Evolutionary conservation across 352 stramenopile genomes (phyloP), one percentile per base, ranked within the genome.

Genomic region (Nothophytophthora sp.): DNA sequence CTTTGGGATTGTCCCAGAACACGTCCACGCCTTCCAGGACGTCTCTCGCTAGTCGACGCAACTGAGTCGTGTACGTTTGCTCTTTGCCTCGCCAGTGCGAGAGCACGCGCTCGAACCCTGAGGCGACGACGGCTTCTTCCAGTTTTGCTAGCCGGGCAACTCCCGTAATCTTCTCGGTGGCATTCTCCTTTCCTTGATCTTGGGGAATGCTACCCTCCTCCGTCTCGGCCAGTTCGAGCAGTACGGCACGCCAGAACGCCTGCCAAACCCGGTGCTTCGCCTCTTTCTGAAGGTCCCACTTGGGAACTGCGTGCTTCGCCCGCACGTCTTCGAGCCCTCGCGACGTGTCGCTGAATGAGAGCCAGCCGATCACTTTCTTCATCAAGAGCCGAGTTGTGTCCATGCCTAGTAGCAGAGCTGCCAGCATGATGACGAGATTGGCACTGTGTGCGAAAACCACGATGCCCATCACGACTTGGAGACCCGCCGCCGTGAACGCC

Each of bases 11-110:
- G 18, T 67, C 57, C 61, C 56, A 80, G 49, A 63, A 81, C 30
- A 79, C 69, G 30, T 81, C 73, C 8, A 81, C 34, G 3, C 73
- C 73, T 61, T 83, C 73, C 4, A 83, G 53, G 3, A 61, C 41
- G 5, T 46, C 50, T 5, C 60, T 39, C 6, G 51, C 52, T 4
- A 55, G 63, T 9, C 67, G 38, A 2, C 65, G 65, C 35, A 74
- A 45, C 5, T 55, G 40, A 0, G 57, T 44, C 1, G 65, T 52
- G 34, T 66, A 73, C 0, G 25, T 37, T 12, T 70, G 25, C 7
- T 60, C 23, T 25, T 76, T 52, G 16, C 58, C 65, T 12, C 63
- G 40, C 65, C 65, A 81, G 22, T 81, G 73, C 0, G 43, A 56
- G 15, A 56, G 59, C n/a, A 77, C 64, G 5, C 66, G 60, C 19